phyloP scores from a whole-genome alignment of 2,329 filamentous ascomycete species.

The Ceratocystis ficicola region DNA sequence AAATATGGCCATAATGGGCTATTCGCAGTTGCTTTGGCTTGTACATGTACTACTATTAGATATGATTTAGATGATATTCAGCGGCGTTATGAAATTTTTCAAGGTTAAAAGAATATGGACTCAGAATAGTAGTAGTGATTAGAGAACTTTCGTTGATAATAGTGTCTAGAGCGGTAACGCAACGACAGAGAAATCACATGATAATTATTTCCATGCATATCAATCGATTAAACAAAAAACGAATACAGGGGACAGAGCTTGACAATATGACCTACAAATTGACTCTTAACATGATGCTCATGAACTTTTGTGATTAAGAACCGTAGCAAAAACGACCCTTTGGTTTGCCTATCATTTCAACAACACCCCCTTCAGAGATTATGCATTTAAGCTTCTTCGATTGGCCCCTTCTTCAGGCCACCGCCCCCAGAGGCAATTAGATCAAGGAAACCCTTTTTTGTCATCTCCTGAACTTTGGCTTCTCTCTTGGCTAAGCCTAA shows the following conservation, averaged over 20 bases:
- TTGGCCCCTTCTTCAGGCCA: conserved; percentile 44
- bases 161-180: not conserved
- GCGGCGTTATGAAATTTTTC: not conserved
- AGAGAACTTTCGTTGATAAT: not conserved
- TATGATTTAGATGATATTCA: conserved; percentile 18
- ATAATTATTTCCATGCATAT: conserved; percentile 2
- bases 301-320: conserved; percentile 12
- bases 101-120: not conserved
- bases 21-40: not conserved
- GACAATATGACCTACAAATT: conserved; percentile 2
- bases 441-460: conserved; percentile 90
- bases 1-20: not conserved
- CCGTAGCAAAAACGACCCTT: conserved; percentile 1
- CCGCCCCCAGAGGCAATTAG: conserved; percentile 60
- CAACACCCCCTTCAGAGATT: not conserved
- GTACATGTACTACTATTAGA: conserved; percentile 22
- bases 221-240: conserved; percentile 9
- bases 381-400: conserved; percentile 44
- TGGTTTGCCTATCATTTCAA: not conserved
- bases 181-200: not conserved
- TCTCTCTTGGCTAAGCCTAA: conserved; percentile 69
- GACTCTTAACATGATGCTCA: not conserved
- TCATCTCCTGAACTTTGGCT: conserved; percentile 89
- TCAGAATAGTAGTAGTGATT: not conserved
- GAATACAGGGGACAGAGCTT: conserved; percentile 1